phyloP scores from a whole-genome alignment of 345 rosid genomes.

The Firmiana major region DNA sequence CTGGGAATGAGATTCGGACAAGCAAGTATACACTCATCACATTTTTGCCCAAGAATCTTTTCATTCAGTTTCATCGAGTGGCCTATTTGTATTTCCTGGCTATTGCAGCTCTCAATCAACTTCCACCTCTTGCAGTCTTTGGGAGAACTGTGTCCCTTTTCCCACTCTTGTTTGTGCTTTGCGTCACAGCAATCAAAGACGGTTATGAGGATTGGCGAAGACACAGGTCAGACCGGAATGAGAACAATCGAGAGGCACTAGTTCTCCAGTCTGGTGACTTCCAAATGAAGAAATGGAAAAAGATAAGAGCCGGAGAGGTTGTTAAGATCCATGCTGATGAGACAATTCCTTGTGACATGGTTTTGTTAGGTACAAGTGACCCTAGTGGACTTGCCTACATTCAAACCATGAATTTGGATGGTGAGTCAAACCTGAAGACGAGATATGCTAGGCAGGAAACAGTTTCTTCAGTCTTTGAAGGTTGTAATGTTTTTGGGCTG shows the following conservation, averaged over 20 bases:
- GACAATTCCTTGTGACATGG: constrained; percentile 74
- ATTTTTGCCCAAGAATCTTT: constrained; percentile 75
- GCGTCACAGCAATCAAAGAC: constrained; percentile 78
- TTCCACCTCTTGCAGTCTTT: constrained; percentile 76
- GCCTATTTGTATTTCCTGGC: constrained; percentile 72
- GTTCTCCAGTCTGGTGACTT: constrained; percentile 51
- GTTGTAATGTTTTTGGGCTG: constrained; percentile 40
- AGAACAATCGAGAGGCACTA: constrained; percentile 65
- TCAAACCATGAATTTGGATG: constrained; percentile 82
- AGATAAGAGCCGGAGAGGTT: constrained; percentile 63
- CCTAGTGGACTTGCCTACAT: constrained; percentile 71
- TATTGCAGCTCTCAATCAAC: constrained; percentile 81
- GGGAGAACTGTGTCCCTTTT: constrained; percentile 80
- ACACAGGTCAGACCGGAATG: constrained; percentile 71
- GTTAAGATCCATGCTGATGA: constrained; percentile 55
- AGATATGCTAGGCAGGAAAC: constrained; percentile 78
- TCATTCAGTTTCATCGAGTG: constrained; percentile 79
- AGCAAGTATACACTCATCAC: constrained; percentile 67
- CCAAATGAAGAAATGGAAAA: constrained; percentile 53
- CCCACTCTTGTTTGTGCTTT: constrained; percentile 70
- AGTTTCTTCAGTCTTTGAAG: constrained; percentile 40
- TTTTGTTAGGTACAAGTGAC: constrained; percentile 65
- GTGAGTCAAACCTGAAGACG: constrained; percentile 75
- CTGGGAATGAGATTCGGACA: constrained; percentile 73
- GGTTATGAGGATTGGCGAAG: constrained; percentile 89